phyloP scores from a whole-genome alignment of 495 filamentous ascomycete genomes.

The Hyaloscypha finlandica region DNA sequence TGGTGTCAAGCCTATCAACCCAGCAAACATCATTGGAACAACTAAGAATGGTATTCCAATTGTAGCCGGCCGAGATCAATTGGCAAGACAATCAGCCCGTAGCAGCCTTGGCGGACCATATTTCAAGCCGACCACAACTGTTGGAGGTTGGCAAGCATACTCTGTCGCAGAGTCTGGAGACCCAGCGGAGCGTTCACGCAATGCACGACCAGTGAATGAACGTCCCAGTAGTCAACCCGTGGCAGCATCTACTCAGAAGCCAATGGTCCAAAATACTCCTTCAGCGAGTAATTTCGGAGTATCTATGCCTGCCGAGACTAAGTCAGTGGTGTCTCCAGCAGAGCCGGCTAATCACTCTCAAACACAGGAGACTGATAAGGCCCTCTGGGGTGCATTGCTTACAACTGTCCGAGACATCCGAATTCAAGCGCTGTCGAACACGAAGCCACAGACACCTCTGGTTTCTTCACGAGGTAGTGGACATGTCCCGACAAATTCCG shows the following conservation, averaged over 20 bases:
- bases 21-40: too few species aligned
- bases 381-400: background rate
- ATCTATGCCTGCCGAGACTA: background rate
- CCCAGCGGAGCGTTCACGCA: background rate
- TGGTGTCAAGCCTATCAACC: too few species aligned
- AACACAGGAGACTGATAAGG: background rate
- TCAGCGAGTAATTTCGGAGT: background rate
- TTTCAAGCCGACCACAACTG: background rate
- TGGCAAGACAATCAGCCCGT: background rate
- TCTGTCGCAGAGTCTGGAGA: background rate
- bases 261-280: background rate
- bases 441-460: background rate
- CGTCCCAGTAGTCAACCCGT: background rate
- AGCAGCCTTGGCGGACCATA: background rate
- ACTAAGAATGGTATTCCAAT: background rate
- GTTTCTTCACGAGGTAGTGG: background rate
- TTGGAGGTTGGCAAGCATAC: background rate
- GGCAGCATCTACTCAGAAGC: background rate
- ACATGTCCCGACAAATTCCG: conserved; percentile 18
- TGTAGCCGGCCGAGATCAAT: background rate
- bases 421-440: background rate
- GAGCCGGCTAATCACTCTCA: background rate
- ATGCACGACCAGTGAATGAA: background rate
- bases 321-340: background rate
- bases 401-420: background rate